Base-by-base conservation (phyloP, 495 filamentous ascomycete species). In the Clavariopsis aquatica region DNA sequence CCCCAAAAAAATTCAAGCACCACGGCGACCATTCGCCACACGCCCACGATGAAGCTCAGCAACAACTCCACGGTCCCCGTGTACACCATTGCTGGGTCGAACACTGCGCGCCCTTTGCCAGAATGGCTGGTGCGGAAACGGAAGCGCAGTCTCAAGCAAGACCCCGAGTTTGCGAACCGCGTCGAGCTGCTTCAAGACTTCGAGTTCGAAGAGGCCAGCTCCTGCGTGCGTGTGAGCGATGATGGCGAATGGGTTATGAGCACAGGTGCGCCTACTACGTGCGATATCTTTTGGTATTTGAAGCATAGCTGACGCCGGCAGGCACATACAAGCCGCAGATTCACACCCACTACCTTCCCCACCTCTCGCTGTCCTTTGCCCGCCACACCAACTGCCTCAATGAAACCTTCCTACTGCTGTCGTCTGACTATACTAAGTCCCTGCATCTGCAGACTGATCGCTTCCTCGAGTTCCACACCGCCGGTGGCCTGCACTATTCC, bases 231-330 rank as follows among this genome's bases (percentile, higher is more conserved):
- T 34, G 89, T 91, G 31, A 96, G 91, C 73, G 94, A 97, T 60
- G 95, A 99, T 84, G 93, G 93, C 36, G 87, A 98, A 71, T 99
- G 94, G 90, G 91, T 96, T 10, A 95, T 98, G 90, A 96, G 91
- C 69, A 95, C 93, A 66, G 94, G 93, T 83, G 84, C 77, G 74
- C 82, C 36, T 6, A n/a, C 45, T 23, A 17, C 15, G 22, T 23
- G 5, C 17, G 7, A 47, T 5, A 4, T 17, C 45, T 47, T 6
- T 43, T 43, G n/a, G n/a, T 9, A n/a, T 9, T 43, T n/a, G 36
- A n/a, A 9, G n/a, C 6, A 73, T 82, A 45, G 15, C 43, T 49
- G 36, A 41, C 28, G 15, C 12, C 4, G 13, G 17, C 62, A 89
- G 87, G 88, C 68, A 89, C 88, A 9, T 90, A 98, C 78, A 98